Evolutionary conservation across 805 yeast species (phyloP).

Genomic region (Komagataella phaffii): DNA sequence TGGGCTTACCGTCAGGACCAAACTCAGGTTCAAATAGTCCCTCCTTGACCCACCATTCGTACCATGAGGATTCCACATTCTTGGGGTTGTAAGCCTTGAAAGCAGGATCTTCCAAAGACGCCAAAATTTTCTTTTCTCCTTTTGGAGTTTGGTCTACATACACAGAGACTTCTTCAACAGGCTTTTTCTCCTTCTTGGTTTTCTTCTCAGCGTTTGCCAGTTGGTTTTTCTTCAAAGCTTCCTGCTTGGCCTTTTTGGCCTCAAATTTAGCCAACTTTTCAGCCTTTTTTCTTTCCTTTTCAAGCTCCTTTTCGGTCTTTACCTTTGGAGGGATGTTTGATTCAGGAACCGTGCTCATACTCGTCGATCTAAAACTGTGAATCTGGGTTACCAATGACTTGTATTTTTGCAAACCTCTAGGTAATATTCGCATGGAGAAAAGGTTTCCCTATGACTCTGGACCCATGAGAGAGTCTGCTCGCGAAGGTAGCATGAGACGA

Average conservation of each 20-base stretch:
- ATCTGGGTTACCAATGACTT: background rate
- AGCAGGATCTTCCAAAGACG: slow-evolving; percentile 83
- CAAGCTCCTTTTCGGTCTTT: slow-evolving; percentile 66
- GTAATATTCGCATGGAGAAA: background rate
- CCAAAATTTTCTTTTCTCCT: slow-evolving; percentile 85
- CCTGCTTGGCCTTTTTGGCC: slow-evolving; percentile 71
- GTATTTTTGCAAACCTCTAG: background rate
- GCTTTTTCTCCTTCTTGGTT: slow-evolving; percentile 59
- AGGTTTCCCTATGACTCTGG: background rate
- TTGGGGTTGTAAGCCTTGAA: slow-evolving; percentile 89
- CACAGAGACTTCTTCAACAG: slow-evolving; percentile 65
- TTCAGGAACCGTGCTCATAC: background rate
- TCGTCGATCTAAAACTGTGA: background rate
- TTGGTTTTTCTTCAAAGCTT: slow-evolving; percentile 36
- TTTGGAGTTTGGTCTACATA: slow-evolving; percentile 72
- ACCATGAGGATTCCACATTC: slow-evolving; percentile 94
- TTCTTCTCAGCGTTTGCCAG: slow-evolving; percentile 26
- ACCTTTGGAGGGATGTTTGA: slow-evolving; percentile 6
- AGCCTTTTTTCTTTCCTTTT: slow-evolving; percentile 46
- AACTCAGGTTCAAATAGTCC: slow-evolving; percentile 85
- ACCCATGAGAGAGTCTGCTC: background rate
- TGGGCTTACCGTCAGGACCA: slow-evolving; percentile 55
- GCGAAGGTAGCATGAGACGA: background rate
- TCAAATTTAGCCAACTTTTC: slow-evolving; percentile 45
- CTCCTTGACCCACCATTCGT: slow-evolving; percentile 88